Conservation (phyloP, 2,329 filamentous ascomycete species). For the Curvularia spicifera region DNA sequence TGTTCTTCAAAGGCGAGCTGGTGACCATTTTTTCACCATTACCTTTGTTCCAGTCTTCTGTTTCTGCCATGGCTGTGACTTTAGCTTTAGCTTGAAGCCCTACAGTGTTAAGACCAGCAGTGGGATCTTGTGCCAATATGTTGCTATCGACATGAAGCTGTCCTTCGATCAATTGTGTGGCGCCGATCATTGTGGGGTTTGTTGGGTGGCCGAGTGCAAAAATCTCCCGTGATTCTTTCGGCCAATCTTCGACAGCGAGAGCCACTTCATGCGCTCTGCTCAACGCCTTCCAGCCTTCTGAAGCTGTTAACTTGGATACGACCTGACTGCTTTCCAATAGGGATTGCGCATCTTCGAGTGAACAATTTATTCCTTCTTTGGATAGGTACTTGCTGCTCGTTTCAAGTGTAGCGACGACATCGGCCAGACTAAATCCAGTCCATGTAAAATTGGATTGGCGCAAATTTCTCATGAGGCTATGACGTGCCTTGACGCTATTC, state of each 20-base stretch:
- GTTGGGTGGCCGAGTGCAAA: conserved; percentile 69
- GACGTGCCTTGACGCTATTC: conserved; percentile 70
- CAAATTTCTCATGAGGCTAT: conserved; percentile 76
- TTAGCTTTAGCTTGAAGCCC: conserved; percentile 39
- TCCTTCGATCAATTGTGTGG: conserved; percentile 62
- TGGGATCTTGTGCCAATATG: conserved; percentile 34
- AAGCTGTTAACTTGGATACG: conserved; percentile 65
- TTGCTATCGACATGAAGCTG: conserved; percentile 60
- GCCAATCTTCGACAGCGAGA: conserved; percentile 72
- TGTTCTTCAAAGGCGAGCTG: conserved; percentile 36
- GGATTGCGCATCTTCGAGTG: conserved; percentile 64
- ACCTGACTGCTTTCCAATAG: conserved; percentile 70
- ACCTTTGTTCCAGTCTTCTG: conserved; percentile 24
- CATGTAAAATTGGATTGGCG: conserved; percentile 87
- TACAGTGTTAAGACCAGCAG: conserved; percentile 34
- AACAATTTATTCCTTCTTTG: conserved; percentile 66
- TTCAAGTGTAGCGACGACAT: conserved; percentile 69
- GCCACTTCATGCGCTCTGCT: conserved; percentile 79
- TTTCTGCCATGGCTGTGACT: conserved; percentile 31
- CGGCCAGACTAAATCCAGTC: conserved; percentile 71
- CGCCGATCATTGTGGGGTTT: conserved; percentile 62
- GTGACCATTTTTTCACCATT: conserved; percentile 8
- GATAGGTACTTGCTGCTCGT: conserved; percentile 71
- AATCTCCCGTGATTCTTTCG: conserved; percentile 62
- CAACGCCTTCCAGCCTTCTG: conserved; percentile 69